Conservation (phyloP, 305 asterid species). For the Plantago coronopus region DNA sequence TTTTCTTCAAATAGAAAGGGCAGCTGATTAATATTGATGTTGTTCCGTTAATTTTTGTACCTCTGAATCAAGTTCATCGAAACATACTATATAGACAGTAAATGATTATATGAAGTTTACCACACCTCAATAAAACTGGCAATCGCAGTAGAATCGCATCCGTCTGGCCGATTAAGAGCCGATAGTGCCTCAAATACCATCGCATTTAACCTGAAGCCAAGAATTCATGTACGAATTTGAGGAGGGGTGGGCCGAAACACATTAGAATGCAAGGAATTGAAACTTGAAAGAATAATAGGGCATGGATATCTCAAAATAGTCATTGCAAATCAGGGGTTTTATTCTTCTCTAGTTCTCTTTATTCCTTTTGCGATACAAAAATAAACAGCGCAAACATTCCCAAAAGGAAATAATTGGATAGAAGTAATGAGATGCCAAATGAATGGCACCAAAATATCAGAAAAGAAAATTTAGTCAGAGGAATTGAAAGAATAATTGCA, state of each 20-base stretch:
- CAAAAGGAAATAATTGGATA: not conserved
- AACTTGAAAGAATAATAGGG: too few relatives aligned
- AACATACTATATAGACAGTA: not conserved
- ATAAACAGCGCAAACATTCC: not conserved
- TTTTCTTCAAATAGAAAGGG: too few relatives aligned
- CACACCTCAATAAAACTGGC: slow-evolving; percentile 2
- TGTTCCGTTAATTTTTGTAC: too few relatives aligned
- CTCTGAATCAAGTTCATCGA: too few relatives aligned
- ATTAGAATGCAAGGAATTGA: not conserved
- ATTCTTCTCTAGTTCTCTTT: too few relatives aligned
- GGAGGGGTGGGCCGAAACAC: not conserved
- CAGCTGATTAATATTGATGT: too few relatives aligned
- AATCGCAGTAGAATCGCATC: slow-evolving; percentile 5
- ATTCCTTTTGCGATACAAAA: not conserved
- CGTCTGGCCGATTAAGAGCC: not conserved
- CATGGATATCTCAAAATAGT: too few relatives aligned
- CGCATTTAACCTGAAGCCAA: slow-evolving; percentile 1
- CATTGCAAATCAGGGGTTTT: not conserved
- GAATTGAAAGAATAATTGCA: too few relatives aligned
- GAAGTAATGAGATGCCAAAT: too few relatives aligned
- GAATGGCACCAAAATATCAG: too few relatives aligned
- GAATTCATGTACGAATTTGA: not conserved
- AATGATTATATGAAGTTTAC: not conserved
- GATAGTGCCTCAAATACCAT: slow-evolving; percentile 7
- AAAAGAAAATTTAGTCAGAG: too few relatives aligned